Evolutionary conservation across 2,329 filamentous ascomycete genomes (phyloP), one percentile per base, ranked within the genome.

Genomic region (Fusarium protoensiforme): DNA sequence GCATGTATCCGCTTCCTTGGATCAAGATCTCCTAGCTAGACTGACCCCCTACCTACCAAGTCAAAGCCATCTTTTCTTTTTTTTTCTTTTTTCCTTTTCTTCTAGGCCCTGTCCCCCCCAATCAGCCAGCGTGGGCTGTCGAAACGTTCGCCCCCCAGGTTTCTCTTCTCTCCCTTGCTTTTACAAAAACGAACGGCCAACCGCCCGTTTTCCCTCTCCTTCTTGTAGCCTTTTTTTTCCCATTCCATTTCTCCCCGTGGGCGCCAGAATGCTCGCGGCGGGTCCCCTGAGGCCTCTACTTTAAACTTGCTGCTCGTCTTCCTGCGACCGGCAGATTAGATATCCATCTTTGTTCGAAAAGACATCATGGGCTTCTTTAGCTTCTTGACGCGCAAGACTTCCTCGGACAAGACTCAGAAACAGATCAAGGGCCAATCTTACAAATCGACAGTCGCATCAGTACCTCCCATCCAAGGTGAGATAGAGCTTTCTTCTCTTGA

Each of bases 321-420:
- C 38, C 56, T 46, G 54, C 16, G 33, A 36, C 46, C 65, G 59
- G 61, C 69, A 27, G n/a, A n/a, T n/a, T 24, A 24, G 16, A 38
- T 24, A 29, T 9, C 22, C 33, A 56, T 36, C 31, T 38, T 24
- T 24, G 3, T 24, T n/a, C 20, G 5, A 24, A 7, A 7, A 24
- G 24, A 53, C 71, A 75, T 72, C 66, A 78, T 78, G 77, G 77
- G 77, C 53, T 74, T 78, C 58, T 75, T 78, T 43, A 78, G 64
- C 62, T 69, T 78, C 39, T 65, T 78, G 31, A 66, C 60, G 33
- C 72, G 77, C 27, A 77, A 76, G 56, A 51, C 68, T 5, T 67
- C 65, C 29, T 20, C 53, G 11, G 67, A 76, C 31, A 68, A 61
- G 35, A 58, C 20, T 18, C 14, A 22, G 14, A 29, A 41, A 24